Evolutionary conservation across 192 early-diverging fungal species (phyloP).

Genomic region (Borealophlyctis nickersoniae): DNA sequence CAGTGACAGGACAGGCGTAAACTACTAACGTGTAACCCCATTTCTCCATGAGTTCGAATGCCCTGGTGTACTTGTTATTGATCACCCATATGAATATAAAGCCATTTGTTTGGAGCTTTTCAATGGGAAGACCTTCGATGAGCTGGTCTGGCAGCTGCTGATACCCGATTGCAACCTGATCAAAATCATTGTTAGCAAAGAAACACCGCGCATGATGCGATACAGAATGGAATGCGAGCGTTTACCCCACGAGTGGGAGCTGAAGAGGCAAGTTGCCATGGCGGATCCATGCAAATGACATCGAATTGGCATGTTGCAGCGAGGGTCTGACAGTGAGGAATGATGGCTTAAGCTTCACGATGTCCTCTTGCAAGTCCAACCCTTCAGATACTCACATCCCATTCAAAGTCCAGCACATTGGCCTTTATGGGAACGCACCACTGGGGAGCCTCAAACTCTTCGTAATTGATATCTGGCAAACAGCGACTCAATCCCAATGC

Average conservation of each 20-base stretch:
- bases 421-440: constrained; percentile 95
- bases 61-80: constrained; percentile 96
- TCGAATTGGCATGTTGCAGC: constrained; percentile 85
- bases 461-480: constrained; percentile 48
- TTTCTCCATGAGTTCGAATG: constrained; percentile 89
- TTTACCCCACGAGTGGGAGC: constrained; percentile 90
- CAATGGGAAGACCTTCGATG: constrained; percentile 87
- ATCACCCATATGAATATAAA: constrained; percentile 99
- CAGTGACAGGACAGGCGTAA: neutral
- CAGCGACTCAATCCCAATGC: neutral
- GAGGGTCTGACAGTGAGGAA: constrained; percentile 47
- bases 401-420: constrained; percentile 95
- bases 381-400: constrained; percentile 57
- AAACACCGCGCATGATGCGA: neutral
- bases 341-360: neutral
- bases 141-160: constrained; percentile 93
- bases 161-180: constrained; percentile 83
- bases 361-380: neutral
- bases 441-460: constrained; percentile 84
- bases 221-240: constrained; percentile 27
- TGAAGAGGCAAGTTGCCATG: constrained; percentile 94
- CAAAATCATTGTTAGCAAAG: neutral
- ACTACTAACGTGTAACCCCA: constrained; percentile 87
- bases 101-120: constrained; percentile 78
- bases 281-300: constrained; percentile 91